phyloP scores from a whole-genome alignment of 225 moss, liverwort and hornwort species.

The Polytrichum commune region DNA sequence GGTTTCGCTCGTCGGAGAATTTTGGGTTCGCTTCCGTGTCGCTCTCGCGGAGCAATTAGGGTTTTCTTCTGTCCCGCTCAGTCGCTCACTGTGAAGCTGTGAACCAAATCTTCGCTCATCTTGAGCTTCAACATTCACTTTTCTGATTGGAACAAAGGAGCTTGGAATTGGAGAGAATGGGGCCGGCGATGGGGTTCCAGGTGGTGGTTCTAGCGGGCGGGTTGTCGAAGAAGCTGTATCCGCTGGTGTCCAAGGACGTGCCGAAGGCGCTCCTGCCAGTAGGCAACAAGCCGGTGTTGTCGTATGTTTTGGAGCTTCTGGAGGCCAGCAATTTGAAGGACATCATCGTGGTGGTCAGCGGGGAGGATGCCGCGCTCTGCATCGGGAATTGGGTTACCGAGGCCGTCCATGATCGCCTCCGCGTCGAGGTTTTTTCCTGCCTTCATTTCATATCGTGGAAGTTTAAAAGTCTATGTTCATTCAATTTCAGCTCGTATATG shows the following conservation, averaged over 20 bases:
- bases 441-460: background rate
- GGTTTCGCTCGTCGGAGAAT: too few species aligned
- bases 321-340: slow-evolving; percentile 57
- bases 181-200: slow-evolving; percentile 49
- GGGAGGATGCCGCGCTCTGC: slow-evolving; percentile 45
- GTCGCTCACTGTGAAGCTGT: too few species aligned
- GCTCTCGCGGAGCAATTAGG: too few species aligned
- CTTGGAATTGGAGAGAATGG: background rate
- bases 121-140: too few species aligned
- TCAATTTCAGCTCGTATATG: too few species aligned
- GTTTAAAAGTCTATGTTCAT: too few species aligned
- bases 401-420: slow-evolving; percentile 53
- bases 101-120: too few species aligned
- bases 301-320: slow-evolving; percentile 54
- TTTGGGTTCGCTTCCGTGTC: too few species aligned
- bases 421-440: slow-evolving; percentile 18
- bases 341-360: slow-evolving; percentile 53
- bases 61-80: too few species aligned
- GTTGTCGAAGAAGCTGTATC: slow-evolving; percentile 47
- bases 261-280: slow-evolving; percentile 56
- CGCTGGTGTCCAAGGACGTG: slow-evolving; percentile 52
- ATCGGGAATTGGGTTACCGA: slow-evolving; percentile 52
- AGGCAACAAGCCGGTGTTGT: slow-evolving; percentile 55
- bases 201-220: slow-evolving; percentile 56
- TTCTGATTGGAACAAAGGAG: too few species aligned